Base-by-base conservation (phyloP, 2,329 filamentous ascomycete species). In the Diaporthe caulivora region DNA sequence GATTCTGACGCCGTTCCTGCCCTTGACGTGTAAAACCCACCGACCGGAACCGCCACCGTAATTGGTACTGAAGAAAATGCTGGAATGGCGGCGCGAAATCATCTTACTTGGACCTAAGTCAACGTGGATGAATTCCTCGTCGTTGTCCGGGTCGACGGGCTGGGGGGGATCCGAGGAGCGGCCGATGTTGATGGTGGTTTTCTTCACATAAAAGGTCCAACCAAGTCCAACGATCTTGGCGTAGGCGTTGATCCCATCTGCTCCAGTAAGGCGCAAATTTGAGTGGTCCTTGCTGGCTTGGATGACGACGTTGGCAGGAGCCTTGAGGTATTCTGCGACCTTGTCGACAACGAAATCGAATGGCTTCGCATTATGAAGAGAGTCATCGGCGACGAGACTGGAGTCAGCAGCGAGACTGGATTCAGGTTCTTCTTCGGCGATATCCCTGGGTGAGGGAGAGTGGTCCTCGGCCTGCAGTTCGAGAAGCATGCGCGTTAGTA, bases 1-100 rank as follows among this genome's bases (percentile, higher is more conserved):
- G 29, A 98, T 87, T 79, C 94, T 94, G 60, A 97, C 89, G 37
- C 95, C 95, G 81, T 99, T 99, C 77, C 97, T 93, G 26, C 97
- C 97, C 80, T 96, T 95, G 76, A 98, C 94, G 55, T 91, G 86
- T 68, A 99, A 90, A 79, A 93, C 92, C 97, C 97, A 99, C 75
- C 89, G 90, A 77, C 91, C 92, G 49, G 87, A 84, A 53, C 92
- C 91, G 74, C 89, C 90, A 78, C 91, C 92, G 49, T 88, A 84
- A 54, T 92, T 90, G 24, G 87, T 84, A 78, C 94, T 90, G 79
- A 94, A 97, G 77, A 88, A 91, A 68, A 97, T 94, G 78, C 91
- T 87, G 15, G 93, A 94, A 80, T 95, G 94, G 75, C 92, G 88
- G 75, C 94, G 90, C 40, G 94, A 96, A 47, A 96, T 92, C 80